Base-by-base conservation (phyloP, 1,284 basidiomycete genomes). In the Amylostereum areolatum region DNA sequence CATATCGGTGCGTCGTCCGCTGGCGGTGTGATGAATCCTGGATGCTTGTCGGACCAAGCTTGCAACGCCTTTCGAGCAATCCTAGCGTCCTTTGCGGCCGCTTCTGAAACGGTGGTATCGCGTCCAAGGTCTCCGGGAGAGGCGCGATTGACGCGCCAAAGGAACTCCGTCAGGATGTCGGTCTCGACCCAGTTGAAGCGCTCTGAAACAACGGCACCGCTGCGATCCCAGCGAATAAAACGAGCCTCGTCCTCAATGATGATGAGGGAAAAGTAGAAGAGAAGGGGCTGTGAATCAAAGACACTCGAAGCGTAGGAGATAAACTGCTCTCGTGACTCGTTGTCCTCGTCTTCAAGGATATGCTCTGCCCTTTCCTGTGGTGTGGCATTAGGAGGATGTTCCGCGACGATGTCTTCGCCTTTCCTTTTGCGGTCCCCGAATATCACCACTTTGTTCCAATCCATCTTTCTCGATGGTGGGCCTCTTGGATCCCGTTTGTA, bases 141-240 rank as follows among this genome's bases (percentile, higher is more conserved):
- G 30, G 28, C 25, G n/a, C 28, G 18, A 27, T 28, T 28, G 41
- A 28, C 11, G 30, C 41, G 41, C 41, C 46, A 43, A 27, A 42
- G 11, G 49, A 47, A 42, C 11, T 47, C 18, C 4, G 33, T 36
- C 10, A 51, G 27, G 12, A n/a, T 24, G 11, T 11, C n/a, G 30
- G 30, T 30, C 6, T 43, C 32, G 31, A 10, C 24, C 24, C 36
- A 43, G 45, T 28, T 30, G 39, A 51, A 42, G 7, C 18, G 28
- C 12, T 25, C 29, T 9, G 45, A 32, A 30, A 51, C 49, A 18
- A 51, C 24, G 8, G 27, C 45, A 27, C 46, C 49, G 18, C 30
- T 12, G 34, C 43, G 49, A 39, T 51, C 49, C 39, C 45, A 51
- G 45, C 49, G 49, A 42, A 51, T 10, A 24, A 51, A 32, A 2